Conservation (phyloP, 1,139 yeast genomes). For the Hansenula anomala region DNA sequence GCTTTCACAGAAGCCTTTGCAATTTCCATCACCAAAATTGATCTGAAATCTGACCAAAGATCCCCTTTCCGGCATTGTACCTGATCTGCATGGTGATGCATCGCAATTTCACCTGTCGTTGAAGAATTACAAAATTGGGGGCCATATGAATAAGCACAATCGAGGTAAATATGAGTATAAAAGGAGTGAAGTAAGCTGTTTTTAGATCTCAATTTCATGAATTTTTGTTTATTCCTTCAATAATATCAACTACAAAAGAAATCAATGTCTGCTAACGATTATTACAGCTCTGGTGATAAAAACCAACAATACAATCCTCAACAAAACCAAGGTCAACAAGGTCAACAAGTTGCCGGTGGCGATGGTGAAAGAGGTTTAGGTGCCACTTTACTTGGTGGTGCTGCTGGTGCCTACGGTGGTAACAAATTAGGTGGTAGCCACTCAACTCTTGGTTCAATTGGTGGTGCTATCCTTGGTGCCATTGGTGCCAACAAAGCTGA, state of each 20-base stretch:
- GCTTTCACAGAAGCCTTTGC: too few species aligned
- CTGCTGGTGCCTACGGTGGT: constrained; percentile 49
- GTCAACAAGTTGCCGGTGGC: constrained; percentile 23
- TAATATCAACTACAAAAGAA: not conserved
- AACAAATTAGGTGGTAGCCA: constrained; percentile 41
- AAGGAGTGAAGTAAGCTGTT: not conserved
- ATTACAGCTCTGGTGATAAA: constrained; percentile 2
- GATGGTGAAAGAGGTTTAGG: constrained; percentile 54
- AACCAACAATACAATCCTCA: constrained; percentile 10
- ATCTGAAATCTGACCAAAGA: too few species aligned
- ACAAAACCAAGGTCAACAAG: constrained; percentile 11
- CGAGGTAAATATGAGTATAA: too few species aligned
- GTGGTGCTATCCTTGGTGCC: constrained; percentile 62
- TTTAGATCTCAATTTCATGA: not conserved
- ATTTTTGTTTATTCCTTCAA: not conserved
- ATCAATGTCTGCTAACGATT: constrained; percentile 45
- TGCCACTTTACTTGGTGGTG: constrained; percentile 54
- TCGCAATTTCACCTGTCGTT: too few species aligned
- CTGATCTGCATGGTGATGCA: too few species aligned
- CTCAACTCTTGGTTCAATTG: constrained; percentile 46
- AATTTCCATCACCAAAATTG: too few species aligned
- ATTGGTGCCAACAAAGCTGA: constrained; percentile 52
- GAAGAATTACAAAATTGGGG: too few species aligned
- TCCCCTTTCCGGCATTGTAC: too few species aligned
- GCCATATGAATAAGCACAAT: too few species aligned